A percentile compares a stretch with the other conserved stretches of the same genome.
phyloP scores from a whole-genome alignment of 2,329 filamentous ascomycete genomes.

The Teratosphaeria gauchensis region DNA sequence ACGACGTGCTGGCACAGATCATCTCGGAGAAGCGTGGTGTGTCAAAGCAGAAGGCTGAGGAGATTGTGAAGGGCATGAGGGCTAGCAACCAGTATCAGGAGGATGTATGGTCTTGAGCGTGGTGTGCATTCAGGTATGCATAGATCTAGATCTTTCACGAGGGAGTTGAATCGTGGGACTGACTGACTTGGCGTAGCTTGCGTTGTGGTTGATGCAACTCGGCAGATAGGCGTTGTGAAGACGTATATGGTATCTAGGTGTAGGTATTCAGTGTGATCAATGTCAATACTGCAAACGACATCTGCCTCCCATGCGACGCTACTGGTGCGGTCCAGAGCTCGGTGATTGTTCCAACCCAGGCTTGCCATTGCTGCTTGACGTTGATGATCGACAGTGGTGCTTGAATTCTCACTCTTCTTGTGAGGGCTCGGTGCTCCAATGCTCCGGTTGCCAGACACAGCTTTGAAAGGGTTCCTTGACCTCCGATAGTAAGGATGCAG shows the following conservation, averaged over 20 bases:
- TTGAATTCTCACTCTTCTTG: background rate
- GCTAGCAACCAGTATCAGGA: conserved; percentile 93
- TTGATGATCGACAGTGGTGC: background rate
- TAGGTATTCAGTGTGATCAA: background rate
- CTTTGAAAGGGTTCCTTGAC: background rate
- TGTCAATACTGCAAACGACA: background rate
- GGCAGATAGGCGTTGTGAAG: background rate
- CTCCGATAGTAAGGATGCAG: background rate
- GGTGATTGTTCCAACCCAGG: background rate
- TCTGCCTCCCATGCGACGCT: background rate
- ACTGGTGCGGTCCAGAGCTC: too few species aligned
- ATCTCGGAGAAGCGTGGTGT: conserved; percentile 75
- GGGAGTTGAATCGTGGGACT: background rate
- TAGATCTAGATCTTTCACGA: background rate
- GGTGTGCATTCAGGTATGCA: background rate
- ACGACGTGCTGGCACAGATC: conserved; percentile 75
- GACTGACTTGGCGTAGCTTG: background rate
- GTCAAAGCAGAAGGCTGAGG: conserved; percentile 78
- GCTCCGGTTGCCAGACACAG: too few species aligned
- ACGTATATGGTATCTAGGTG: background rate
- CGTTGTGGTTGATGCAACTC: background rate
- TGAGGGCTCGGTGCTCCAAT: background rate
- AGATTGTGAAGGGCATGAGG: conserved; percentile 95
- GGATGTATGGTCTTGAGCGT: conserved; percentile 52
- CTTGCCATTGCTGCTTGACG: background rate